Evolutionary conservation across 176 grass and related monocot species (phyloP).

Genomic region (Paspalum notatum): DNA sequence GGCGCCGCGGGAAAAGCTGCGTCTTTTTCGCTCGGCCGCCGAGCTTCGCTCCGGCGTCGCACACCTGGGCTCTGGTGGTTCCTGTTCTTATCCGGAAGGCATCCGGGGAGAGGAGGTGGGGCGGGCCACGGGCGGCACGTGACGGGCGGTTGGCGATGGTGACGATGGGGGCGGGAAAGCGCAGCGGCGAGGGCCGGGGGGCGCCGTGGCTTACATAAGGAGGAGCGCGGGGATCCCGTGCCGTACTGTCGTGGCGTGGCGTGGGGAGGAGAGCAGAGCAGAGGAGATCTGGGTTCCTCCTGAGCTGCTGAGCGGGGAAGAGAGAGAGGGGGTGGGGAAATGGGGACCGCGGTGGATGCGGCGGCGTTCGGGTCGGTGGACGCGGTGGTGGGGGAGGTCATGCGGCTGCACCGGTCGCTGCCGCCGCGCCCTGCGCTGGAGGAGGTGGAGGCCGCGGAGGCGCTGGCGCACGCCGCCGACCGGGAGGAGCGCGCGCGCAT

Average conservation of each 20-base stretch:
- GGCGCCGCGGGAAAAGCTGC: constrained; percentile 42
- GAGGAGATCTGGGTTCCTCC: constrained; percentile 33
- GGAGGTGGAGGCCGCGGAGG: constrained; percentile 80
- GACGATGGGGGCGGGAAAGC: constrained; percentile 46
- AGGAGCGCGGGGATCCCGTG: constrained; percentile 18
- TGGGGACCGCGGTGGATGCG: constrained; percentile 54
- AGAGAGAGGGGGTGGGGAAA: background rate
- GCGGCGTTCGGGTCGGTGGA: constrained; percentile 74
- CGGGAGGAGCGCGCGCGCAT: constrained; percentile 73
- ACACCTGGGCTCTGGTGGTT: constrained; percentile 51
- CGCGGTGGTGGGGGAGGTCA: constrained; percentile 78
- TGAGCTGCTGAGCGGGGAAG: background rate
- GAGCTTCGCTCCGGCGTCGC: constrained; percentile 51
- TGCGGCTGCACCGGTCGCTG: constrained; percentile 77
- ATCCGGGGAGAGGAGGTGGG: constrained; percentile 27
- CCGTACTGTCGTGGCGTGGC: background rate
- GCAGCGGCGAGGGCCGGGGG: constrained; percentile 20
- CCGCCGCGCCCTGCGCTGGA: constrained; percentile 70
- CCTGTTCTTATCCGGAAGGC: constrained; percentile 59
- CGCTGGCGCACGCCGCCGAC: constrained; percentile 72
- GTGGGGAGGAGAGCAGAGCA: background rate
- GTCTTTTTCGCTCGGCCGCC: background rate
- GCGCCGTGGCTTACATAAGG: constrained; percentile 42
- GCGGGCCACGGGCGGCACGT: constrained; percentile 63
- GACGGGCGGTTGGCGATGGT: constrained; percentile 68